These are phyloP conservation scores for Ceratocystiopsis brevicomis DNA, from an alignment of 2,329 filamentous ascomycete genomes.

Conservation along the genomic window DNA sequence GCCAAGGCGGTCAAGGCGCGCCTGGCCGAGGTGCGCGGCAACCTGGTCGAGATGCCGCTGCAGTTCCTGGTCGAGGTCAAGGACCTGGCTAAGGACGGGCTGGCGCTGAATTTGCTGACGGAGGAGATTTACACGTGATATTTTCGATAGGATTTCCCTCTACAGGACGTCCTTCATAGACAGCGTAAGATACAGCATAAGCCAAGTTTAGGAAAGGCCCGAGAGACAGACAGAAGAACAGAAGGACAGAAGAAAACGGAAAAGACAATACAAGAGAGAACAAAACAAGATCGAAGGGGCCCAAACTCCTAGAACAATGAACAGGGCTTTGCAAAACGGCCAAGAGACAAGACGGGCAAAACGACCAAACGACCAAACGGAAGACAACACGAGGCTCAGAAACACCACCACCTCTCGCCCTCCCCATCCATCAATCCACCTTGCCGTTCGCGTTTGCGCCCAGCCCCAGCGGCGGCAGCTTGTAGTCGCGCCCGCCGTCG, in stretches of 20 bases:
- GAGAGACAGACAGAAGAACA: no score
- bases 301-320: no score
- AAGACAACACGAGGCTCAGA: not conserved
- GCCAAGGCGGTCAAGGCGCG: constrained; percentile 50
- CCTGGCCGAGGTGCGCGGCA: constrained; percentile 47
- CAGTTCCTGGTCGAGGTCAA: constrained; percentile 64
- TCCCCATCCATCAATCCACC: constrained; percentile 22
- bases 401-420: no score
- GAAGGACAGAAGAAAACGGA: no score
- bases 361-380: not conserved
- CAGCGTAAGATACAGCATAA: no score
- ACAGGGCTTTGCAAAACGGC: no score
- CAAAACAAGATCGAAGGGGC: no score
- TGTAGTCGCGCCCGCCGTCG: constrained; percentile 33
- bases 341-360: not conserved
- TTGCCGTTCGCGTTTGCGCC: constrained; percentile 27
- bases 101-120: constrained; percentile 53
- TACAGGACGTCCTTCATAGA: no score
- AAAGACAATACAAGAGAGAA: no score
- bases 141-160: no score
- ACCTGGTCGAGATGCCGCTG: constrained; percentile 76
- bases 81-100: constrained; percentile 69
- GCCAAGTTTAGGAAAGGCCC: no score
- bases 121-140: constrained; percentile 55
- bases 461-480: constrained; percentile 41